Percentiles rank a stretch among this genome's conserved stretches.
Evolutionary conservation across 345 rosid species (phyloP).

Genomic region (Salix koriyanagi): DNA sequence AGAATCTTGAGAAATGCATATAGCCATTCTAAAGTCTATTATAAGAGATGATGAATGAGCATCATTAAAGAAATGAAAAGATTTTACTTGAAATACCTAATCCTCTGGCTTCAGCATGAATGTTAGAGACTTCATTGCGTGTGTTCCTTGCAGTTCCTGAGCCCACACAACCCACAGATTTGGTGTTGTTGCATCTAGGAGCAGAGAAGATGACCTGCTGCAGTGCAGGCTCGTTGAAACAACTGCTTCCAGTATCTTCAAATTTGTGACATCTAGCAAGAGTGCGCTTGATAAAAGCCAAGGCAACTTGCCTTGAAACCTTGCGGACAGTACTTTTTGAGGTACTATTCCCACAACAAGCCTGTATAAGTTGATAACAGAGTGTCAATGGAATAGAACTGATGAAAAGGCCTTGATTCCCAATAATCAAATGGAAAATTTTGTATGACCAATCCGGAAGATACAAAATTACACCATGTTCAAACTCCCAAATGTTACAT

Average conservation of each 20-base stretch:
- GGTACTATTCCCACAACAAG: constrained; percentile 62
- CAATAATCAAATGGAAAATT: not conserved
- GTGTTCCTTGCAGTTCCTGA: constrained; percentile 96
- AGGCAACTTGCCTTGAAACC: constrained; percentile 71
- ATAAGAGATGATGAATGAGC: not conserved
- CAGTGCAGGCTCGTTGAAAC: constrained; percentile 70
- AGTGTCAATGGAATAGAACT: not conserved
- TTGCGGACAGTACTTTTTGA: constrained; percentile 58
- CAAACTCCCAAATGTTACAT: not conserved
- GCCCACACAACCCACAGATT: constrained; percentile 82
- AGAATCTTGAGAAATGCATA: not conserved
- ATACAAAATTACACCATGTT: not conserved
- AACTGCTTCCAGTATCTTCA: constrained; percentile 73
- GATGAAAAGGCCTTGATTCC: not conserved
- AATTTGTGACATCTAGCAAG: constrained; percentile 65
- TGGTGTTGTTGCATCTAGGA: constrained; percentile 61
- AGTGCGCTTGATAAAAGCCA: constrained; percentile 68
- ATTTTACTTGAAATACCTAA: constrained; percentile 49
- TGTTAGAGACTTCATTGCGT: constrained; percentile 61
- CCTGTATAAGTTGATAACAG: constrained; percentile 39
- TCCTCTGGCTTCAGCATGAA: constrained; percentile 70
- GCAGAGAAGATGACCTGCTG: constrained; percentile 67
- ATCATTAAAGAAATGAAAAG: not conserved
- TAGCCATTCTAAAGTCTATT: not conserved
- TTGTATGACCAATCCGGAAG: not conserved